These are phyloP conservation scores for Boletellus sp. DNA, from an alignment of 768 basidiomycete genomes.

Conservation along the genomic window DNA sequence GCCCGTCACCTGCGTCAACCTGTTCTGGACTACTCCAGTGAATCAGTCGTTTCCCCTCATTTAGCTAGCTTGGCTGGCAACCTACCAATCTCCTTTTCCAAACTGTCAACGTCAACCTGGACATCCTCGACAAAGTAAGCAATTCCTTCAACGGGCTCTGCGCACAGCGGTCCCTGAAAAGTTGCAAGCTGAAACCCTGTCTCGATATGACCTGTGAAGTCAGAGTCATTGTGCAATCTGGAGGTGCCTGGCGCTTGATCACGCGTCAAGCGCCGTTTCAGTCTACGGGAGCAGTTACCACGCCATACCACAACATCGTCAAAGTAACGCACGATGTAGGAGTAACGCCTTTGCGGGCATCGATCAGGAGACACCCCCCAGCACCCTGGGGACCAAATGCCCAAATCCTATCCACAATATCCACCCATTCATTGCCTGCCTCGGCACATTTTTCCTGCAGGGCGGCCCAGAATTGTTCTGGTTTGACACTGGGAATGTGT, in stretches of 20 bases:
- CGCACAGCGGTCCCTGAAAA: conserved; percentile 92
- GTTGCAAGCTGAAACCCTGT: conserved; percentile 94
- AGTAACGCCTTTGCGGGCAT: conserved; percentile 49
- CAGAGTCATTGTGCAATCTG: conserved; percentile 34
- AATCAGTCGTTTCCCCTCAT: conserved; percentile 3
- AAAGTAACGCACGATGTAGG: conserved; percentile 52
- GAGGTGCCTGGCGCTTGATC: conserved; percentile 31
- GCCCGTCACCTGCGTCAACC: conserved; percentile 81
- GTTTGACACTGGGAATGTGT: conserved; percentile 58
- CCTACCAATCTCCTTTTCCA: conserved; percentile 68
- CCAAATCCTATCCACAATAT: conserved; percentile 72
- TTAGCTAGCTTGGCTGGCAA: background rate
- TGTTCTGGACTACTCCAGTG: conserved; percentile 59
- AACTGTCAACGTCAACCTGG: conserved; percentile 52
- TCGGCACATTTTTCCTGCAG: conserved; percentile 61
- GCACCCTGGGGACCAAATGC: conserved; percentile 87
- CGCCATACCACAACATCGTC: conserved; percentile 4
- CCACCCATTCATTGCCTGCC: conserved; percentile 76
- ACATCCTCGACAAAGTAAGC: conserved; percentile 85
- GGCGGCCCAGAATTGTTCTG: conserved; percentile 78
- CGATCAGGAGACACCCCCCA: conserved; percentile 84
- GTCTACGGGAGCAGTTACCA: conserved; percentile 33
- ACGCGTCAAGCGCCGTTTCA: conserved; percentile 48
- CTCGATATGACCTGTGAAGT: conserved; percentile 83
- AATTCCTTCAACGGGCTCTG: conserved; percentile 91